Base-by-base conservation (phyloP, 2,329 filamentous ascomycete species). In the Talaromyces sp. region DNA sequence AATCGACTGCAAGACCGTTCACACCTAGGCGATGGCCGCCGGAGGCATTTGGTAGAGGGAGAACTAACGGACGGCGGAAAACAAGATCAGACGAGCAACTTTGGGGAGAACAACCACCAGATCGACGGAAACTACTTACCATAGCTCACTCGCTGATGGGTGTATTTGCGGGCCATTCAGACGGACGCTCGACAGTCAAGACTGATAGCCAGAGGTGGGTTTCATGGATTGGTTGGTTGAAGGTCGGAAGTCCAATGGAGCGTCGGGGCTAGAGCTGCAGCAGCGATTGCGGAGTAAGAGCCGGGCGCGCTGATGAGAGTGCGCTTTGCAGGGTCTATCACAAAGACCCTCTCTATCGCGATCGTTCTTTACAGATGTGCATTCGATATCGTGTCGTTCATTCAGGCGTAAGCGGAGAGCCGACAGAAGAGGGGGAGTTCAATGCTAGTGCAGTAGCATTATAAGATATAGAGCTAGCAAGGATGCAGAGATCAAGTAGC, bases 11-110 rank as follows among this genome's bases (percentile, higher is more conserved):
- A 65, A 99, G 86, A 66, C 93, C 93, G 82, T 98, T 97, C 69
- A 99, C 92, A 67, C 95, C 95, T 62, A 98, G 86, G 70, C 93
- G 85, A 81, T 99, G 95, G 63, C 93, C 93, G 68, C 91, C 92
- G 18, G 87, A 84, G 63, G 86, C 87, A 76, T 89, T 88, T 66
- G 87, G 86, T 70, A 90, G 85, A 71, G 88, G 88, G 68, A 91
- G 83, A 77, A 91, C 88, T 90, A 72, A 89, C 71, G 54, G 61
- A 57, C 52, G 60, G 57, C 66, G 56, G 68, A 63, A 33, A 40
- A 54, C 16, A 50, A n/a, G 35, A 37, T 35, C 40, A 31, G 56
- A 21, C 16, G 9, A 31, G n/a, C 18, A 18, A 42, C 21, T 28
- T 12, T 11, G 28, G 55, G 44, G 25, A 28, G 40, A 31, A 35